phyloP scores from a whole-genome alignment of 2,329 filamentous ascomycete genomes.

The Orbilia javanica region DNA sequence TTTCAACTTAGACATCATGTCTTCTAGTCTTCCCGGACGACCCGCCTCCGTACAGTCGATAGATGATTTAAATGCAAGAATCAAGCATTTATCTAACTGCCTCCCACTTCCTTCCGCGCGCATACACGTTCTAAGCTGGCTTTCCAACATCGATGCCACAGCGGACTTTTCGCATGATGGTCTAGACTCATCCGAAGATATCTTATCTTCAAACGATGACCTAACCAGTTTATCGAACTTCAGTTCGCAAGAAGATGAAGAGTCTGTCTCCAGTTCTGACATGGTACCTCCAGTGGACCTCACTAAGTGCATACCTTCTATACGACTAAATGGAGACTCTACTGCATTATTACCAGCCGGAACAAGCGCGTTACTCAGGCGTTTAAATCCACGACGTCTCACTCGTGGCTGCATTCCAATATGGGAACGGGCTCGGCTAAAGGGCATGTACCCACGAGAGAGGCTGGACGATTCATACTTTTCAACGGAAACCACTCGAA shows the following conservation, averaged over 20 bases:
- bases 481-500: not conserved
- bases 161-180: not conserved
- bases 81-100: not conserved
- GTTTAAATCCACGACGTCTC: conserved; percentile 11
- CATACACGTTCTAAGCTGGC: conserved; percentile 17
- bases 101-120: not conserved
- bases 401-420: conserved; percentile 2
- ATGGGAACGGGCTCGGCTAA: not conserved
- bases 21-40: not conserved
- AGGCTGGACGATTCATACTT: conserved; percentile 2
- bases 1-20: not conserved
- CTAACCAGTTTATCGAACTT: not conserved
- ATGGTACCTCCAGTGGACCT: conserved; percentile 1
- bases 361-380: not conserved
- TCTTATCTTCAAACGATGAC: conserved; percentile 4
- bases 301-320: conserved; percentile 9
- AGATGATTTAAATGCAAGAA: not conserved
- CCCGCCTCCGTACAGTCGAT: conserved; percentile 5
- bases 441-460: conserved; percentile 1
- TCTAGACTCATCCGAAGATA: not conserved
- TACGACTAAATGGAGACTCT: conserved; percentile 17
- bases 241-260: not conserved
- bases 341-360: conserved; percentile 9
- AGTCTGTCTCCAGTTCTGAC: not conserved
- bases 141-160: not conserved